Base-by-base conservation (phyloP, 176 grass and related monocot species). In the Hsuehochloa calcarea region DNA sequence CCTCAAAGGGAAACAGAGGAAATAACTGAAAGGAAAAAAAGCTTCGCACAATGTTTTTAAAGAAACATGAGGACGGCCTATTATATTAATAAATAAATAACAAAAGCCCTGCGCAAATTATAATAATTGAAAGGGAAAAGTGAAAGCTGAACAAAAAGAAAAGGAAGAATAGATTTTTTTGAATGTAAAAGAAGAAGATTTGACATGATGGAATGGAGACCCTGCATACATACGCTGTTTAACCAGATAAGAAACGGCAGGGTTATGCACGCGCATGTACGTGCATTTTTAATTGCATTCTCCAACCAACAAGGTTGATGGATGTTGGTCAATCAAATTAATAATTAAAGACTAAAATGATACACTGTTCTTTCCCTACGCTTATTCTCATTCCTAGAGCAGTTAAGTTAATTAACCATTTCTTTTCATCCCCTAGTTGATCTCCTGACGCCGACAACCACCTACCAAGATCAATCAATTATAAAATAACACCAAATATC, bases 391-490 rank as follows among this genome's bases (percentile, higher is more conserved):
- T 84, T 66, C 74, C 20, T 49, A 6, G 14, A 7, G 6, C 39
- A 7, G 74, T 84, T 55, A 78, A 5, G 74, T 84, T 54, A 71
- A 52, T 22, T 44, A 65, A 44, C 61, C 20, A 75, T 39, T 75
- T 75, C 8, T 72, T 22, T 74, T 3, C n/a, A 31, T 72, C 14
- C 3, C 6, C 70, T 7, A 5, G 22, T 43, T 27, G 45, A 65
- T 84, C 81, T 20, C 20, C 55, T 26, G 74, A 73, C 35, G 66
- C 65, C 35, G 45, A 79, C 81, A 67, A 23, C 60, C 81, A 87
- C 25, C 44, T 5, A 37, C 17, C 19, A 13, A 14, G 34, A 45
- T 59, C 45, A 65, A 45, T 7, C 8, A 3, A 60, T 34, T 68
- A 20, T 68, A 38, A 20, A 84, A 15, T 10, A 88, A n/a, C 38